Conservation (phyloP, 129 eudicot species). For the Lactuca saligna region DNA sequence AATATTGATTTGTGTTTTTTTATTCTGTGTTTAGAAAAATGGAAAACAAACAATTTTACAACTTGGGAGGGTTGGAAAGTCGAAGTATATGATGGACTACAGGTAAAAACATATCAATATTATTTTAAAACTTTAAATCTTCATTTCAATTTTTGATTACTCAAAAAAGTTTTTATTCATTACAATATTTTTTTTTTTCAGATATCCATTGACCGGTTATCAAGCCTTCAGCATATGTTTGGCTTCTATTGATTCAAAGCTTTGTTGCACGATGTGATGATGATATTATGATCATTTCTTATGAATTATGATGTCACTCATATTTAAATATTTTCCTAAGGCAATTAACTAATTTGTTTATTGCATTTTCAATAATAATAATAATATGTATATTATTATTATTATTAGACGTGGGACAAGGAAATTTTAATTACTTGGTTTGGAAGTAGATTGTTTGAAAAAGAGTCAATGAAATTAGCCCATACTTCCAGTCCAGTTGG, state of each 20-base stretch:
- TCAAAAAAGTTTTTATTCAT: not conserved
- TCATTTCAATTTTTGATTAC: not conserved
- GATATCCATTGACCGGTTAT: slow-evolving; percentile 90
- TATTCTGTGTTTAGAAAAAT: slow-evolving; percentile 45
- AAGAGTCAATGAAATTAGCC: not conserved
- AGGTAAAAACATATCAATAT: slow-evolving; percentile 43
- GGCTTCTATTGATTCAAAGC: slow-evolving; percentile 94
- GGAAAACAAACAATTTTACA: slow-evolving; percentile 88
- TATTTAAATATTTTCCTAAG: slow-evolving; percentile 1
- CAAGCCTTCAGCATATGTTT: slow-evolving; percentile 97
- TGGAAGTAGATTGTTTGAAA: not conserved
- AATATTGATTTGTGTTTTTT: not conserved
- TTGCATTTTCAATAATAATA: not conserved
- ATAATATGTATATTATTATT: no score
- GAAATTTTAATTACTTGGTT: not conserved
- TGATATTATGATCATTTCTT: slow-evolving; percentile 28
- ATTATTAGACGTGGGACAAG: not conserved
- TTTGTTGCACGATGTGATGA: slow-evolving; percentile 77
- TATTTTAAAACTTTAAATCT: not conserved
- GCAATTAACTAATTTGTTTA: slow-evolving; percentile 9
- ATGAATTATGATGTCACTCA: slow-evolving; percentile 21
- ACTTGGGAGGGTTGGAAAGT: slow-evolving; percentile 78
- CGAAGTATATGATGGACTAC: slow-evolving; percentile 89
- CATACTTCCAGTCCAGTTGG: slow-evolving; percentile 16
- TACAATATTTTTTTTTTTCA: slow-evolving; percentile 36